A percentile compares a stretch with the other conserved stretches of the same genome.
Conservation (phyloP, 805 yeast species). For the Schwanniomyces yamadae region DNA sequence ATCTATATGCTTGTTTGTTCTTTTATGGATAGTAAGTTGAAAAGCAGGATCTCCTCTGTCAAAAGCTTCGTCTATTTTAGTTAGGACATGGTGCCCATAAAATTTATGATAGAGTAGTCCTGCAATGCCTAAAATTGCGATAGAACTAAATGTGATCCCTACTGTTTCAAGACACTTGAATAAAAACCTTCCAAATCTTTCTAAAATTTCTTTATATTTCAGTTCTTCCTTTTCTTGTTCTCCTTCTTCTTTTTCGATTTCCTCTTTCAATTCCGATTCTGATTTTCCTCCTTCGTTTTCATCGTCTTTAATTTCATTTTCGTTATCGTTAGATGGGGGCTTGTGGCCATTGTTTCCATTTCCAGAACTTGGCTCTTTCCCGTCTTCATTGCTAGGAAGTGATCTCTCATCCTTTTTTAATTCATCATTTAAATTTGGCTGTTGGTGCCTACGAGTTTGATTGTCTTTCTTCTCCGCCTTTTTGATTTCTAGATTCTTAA, state of each 20-base stretch:
- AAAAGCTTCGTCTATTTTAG: conserved; percentile 66
- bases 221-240: conserved; percentile 16
- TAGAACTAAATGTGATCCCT: conserved; percentile 67
- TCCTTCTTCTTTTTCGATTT: conserved; percentile 12
- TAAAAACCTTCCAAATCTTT: conserved; percentile 21
- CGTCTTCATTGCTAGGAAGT: not conserved
- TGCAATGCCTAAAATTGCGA: conserved; percentile 66
- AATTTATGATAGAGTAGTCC: conserved; percentile 69
- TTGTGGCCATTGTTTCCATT: conserved; percentile 7
- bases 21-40: conserved; percentile 54
- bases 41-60: conserved; percentile 65
- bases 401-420: not conserved
- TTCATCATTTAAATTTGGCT: not conserved
- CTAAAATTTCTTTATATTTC: conserved; percentile 17
- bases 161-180: conserved; percentile 62
- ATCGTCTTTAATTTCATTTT: conserved; percentile 12
- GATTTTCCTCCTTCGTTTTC: conserved; percentile 6
- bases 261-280: conserved; percentile 12
- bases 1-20: conserved; percentile 31
- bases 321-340: conserved; percentile 4
- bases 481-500: conserved; percentile 4
- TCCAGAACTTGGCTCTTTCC: conserved; percentile 2
- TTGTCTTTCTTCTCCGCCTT: not conserved
- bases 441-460: not conserved
- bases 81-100: conserved; percentile 57